These are phyloP conservation scores for Stemphylium beticola DNA, from an alignment of 2,329 filamentous ascomycete species.

Conservation along the genomic window DNA sequence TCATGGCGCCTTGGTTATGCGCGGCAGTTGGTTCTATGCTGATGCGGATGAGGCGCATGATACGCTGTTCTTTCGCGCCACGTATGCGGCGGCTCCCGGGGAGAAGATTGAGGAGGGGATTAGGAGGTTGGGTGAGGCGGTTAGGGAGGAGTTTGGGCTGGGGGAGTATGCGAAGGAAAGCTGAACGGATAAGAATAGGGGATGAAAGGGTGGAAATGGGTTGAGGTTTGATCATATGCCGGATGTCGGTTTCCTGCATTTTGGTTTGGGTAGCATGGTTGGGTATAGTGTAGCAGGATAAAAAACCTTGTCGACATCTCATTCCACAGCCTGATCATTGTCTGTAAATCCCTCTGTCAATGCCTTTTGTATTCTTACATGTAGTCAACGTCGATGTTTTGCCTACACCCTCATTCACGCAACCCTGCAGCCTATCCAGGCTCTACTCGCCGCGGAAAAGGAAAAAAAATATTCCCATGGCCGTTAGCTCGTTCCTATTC, in stretches of 20 bases:
- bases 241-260: too few relatives aligned
- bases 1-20: conserved; percentile 78
- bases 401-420: neutral
- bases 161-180: conserved; percentile 21
- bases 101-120: conserved; percentile 59
- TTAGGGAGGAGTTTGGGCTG: conserved; percentile 67
- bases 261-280: too few relatives aligned
- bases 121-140: conserved; percentile 72
- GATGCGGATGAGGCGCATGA: conserved; percentile 64
- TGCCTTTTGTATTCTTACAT: conserved; percentile 2
- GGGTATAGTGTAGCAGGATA: neutral
- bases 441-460: too few relatives aligned
- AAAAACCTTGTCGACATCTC: neutral
- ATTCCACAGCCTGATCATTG: neutral
- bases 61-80: conserved; percentile 86
- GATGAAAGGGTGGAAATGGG: neutral
- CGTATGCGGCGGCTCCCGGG: conserved; percentile 77
- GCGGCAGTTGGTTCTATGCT: conserved; percentile 90
- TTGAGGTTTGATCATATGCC: neutral
- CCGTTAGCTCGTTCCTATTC: neutral
- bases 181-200: neutral
- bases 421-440: neutral
- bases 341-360: neutral
- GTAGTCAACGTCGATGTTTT: neutral
- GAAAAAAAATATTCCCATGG: too few relatives aligned